These are phyloP conservation scores for Serpula lacrymans DNA, from an alignment of 768 basidiomycete species.

Conservation along the genomic window DNA sequence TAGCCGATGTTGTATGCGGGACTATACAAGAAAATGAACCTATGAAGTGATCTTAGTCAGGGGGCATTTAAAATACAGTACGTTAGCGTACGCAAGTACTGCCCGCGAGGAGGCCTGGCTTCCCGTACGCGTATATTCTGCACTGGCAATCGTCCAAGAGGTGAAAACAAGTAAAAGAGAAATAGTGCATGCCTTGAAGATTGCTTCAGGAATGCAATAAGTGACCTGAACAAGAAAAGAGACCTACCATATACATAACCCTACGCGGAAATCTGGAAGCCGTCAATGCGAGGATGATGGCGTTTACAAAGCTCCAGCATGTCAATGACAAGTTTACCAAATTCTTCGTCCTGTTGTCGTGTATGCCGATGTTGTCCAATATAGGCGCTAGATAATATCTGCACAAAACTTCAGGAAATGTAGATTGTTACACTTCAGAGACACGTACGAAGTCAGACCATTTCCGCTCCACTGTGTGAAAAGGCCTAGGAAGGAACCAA, in stretches of 20 bases:
- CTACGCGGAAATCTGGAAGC: slow-evolving; percentile 46
- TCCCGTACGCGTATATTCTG: slow-evolving; percentile 38
- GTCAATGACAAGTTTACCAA: slow-evolving; percentile 54
- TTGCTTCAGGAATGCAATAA: background rate
- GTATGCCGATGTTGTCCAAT: slow-evolving; percentile 49
- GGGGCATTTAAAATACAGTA: background rate
- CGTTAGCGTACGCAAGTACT: slow-evolving; percentile 41
- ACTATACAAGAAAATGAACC: slow-evolving; percentile 56
- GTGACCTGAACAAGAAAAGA: background rate
- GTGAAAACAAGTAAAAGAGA: slow-evolving; percentile 46
- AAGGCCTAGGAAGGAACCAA: slow-evolving; percentile 49
- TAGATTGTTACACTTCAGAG: slow-evolving; percentile 3
- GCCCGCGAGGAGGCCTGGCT: slow-evolving; percentile 45
- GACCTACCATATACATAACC: slow-evolving; percentile 45
- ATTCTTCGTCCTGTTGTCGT: slow-evolving; percentile 48
- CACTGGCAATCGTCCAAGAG: slow-evolving; percentile 54
- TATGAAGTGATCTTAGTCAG: slow-evolving; percentile 12
- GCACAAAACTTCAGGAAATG: background rate
- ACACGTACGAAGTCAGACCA: slow-evolving; percentile 48
- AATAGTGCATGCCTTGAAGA: slow-evolving; percentile 39
- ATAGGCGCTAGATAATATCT: slow-evolving; percentile 56
- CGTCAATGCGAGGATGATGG: slow-evolving; percentile 46
- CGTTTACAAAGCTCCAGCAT: slow-evolving; percentile 55
- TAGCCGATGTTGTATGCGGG: slow-evolving; percentile 54
- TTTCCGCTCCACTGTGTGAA: slow-evolving; percentile 67